Conservation (phyloP, 2,329 filamentous ascomycete species). For the Hymenotorrendiella dingleyae region DNA sequence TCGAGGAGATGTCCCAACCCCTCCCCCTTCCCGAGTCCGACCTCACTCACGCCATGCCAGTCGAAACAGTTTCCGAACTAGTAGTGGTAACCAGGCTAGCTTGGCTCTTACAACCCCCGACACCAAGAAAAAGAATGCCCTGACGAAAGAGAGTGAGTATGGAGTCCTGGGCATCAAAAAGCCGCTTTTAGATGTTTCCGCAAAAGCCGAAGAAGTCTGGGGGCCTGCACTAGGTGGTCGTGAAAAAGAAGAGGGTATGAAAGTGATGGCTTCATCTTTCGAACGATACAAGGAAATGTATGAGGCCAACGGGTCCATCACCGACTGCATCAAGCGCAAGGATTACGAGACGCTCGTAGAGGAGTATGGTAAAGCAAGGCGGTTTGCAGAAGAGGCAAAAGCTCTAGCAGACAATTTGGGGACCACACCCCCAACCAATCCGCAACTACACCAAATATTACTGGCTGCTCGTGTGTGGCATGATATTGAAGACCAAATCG, state of each 20-base stretch:
- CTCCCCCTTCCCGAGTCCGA: constrained; percentile 31
- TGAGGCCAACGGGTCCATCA: constrained; percentile 69
- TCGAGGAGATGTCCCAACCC: constrained; percentile 47
- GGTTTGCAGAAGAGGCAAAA: constrained; percentile 72
- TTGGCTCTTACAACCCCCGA: constrained; percentile 37
- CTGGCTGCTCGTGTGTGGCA: constrained; percentile 92
- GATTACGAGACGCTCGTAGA: constrained; percentile 87
- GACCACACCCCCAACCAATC: constrained; percentile 60
- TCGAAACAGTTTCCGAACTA: constrained; percentile 34
- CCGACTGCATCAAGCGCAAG: constrained; percentile 81
- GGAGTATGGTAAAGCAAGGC: constrained; percentile 77
- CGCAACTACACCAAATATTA: constrained; percentile 78
- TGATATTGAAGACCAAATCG: constrained; percentile 82
- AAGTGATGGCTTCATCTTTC: constrained; percentile 67
- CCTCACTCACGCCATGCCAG: constrained; percentile 32
- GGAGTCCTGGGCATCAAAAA: constrained; percentile 82
- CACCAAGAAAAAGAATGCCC: constrained; percentile 75
- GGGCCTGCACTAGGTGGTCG: constrained; percentile 86
- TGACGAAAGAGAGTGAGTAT: constrained; percentile 89
- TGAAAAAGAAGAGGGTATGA: constrained; percentile 84
- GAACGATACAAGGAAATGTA: constrained; percentile 77
- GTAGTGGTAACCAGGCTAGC: constrained; percentile 30
- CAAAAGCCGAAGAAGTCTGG: constrained; percentile 97
- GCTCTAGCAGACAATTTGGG: constrained; percentile 54
- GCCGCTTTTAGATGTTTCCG: constrained; percentile 81